A percentile compares a stretch with the other conserved stretches of the same genome.
Conservation (phyloP, 495 filamentous ascomycete species). For the Antarctomyces pellizariae region DNA sequence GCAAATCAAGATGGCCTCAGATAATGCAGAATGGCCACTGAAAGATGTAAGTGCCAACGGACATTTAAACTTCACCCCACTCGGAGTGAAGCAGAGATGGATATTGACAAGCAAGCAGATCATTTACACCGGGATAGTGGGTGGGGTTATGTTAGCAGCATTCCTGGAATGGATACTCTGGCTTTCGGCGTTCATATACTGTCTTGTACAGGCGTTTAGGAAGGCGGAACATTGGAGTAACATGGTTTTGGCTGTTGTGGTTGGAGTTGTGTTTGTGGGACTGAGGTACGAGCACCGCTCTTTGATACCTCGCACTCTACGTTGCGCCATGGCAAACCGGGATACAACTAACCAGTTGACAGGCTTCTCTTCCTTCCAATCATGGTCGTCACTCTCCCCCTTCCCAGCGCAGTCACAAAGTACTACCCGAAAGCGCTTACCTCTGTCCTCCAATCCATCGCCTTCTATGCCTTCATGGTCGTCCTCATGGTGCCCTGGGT, state of each 20-base stretch:
- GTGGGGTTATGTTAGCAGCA: conserved; percentile 61
- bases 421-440: conserved; percentile 48
- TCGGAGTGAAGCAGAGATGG: background rate
- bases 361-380: conserved; percentile 78
- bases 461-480: conserved; percentile 80
- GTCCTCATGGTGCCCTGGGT: conserved; percentile 79
- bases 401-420: conserved; percentile 44
- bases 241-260: conserved; percentile 46
- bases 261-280: conserved; percentile 46
- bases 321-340: conserved; percentile 1
- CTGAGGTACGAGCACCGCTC: conserved; percentile 34
- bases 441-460: conserved; percentile 70
- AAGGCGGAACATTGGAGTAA: conserved; percentile 83
- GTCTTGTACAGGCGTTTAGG: conserved; percentile 62
- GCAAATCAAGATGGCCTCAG: conserved; percentile 17
- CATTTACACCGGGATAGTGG: conserved; percentile 62
- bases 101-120: conserved; percentile 26
- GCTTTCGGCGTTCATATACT: conserved; percentile 82
- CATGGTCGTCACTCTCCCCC: conserved; percentile 82
- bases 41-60: conserved; percentile 32
- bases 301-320: background rate
- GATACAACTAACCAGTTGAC: conserved; percentile 4
- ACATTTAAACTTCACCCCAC: conserved; percentile 1
- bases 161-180: conserved; percentile 88
- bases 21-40: conserved; percentile 30